Conservation (phyloP, 495 filamentous ascomycete genomes). For the Aspergillus carlsbadensis region DNA sequence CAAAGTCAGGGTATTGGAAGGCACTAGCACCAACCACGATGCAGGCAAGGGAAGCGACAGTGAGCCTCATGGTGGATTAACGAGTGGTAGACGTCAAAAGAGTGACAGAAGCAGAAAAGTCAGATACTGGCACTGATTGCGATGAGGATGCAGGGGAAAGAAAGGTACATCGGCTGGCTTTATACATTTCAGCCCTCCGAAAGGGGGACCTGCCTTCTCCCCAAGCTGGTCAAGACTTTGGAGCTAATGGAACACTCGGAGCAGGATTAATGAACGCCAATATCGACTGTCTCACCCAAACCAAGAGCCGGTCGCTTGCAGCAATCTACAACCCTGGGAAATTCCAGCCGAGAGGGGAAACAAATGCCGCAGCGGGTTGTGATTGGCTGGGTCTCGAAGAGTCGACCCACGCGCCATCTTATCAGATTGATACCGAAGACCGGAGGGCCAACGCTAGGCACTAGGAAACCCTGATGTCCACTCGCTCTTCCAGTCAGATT, state of each 20-base stretch:
- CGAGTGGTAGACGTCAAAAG: not conserved
- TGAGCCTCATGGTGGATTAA: slow-evolving; percentile 6
- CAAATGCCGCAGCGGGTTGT: not conserved
- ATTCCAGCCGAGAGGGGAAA: not conserved
- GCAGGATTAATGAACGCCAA: not conserved
- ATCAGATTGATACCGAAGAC: slow-evolving; percentile 17
- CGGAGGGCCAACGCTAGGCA: not conserved
- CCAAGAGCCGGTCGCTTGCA: not conserved
- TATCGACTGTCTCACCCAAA: slow-evolving; percentile 8
- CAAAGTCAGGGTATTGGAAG: slow-evolving; percentile 15
- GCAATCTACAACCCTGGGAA: not conserved
- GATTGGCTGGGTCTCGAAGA: not conserved
- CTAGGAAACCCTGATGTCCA: not conserved
- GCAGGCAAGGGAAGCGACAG: slow-evolving; percentile 10
- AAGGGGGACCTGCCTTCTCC: not conserved
- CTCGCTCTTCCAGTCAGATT: slow-evolving; percentile 7
- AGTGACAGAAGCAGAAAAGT: not conserved
- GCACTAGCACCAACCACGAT: slow-evolving; percentile 3
- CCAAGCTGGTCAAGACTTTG: not conserved
- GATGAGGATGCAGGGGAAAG: not conserved
- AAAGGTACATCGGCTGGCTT: not conserved
- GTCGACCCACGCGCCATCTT: slow-evolving; percentile 17
- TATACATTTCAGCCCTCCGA: slow-evolving; percentile 3
- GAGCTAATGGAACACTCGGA: not conserved
- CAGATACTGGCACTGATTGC: not conserved